phyloP scores from a whole-genome alignment of 164 flowering plant genomes.

The Aristolochia fimbriata region DNA sequence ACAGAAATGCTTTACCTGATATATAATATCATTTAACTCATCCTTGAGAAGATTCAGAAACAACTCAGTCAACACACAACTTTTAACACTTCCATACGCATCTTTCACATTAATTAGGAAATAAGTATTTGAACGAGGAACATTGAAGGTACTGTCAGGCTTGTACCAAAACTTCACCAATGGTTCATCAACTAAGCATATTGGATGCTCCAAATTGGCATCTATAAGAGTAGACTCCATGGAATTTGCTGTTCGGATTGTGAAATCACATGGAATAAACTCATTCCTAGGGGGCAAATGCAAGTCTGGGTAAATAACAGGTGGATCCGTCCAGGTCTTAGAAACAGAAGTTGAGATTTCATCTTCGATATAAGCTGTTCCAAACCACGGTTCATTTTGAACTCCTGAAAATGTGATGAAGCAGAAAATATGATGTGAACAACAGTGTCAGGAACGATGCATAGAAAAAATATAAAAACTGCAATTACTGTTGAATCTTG shows the following conservation, averaged over 20 bases:
- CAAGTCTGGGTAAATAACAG: constrained; percentile 48
- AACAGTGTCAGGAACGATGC: background rate
- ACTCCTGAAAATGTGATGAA: constrained; percentile 31
- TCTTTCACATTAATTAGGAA: constrained; percentile 80
- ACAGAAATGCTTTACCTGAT: constrained; percentile 49
- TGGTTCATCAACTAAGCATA: constrained; percentile 71
- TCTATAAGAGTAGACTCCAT: constrained; percentile 12
- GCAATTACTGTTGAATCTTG: too few relatives aligned
- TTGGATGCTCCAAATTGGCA: constrained; percentile 30
- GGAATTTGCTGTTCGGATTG: constrained; percentile 38
- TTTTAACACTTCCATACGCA: constrained; percentile 41
- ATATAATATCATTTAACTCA: constrained; percentile 79
- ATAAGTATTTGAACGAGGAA: constrained; percentile 92
- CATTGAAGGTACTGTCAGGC: constrained; percentile 67
- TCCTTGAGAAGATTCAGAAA: constrained; percentile 81
- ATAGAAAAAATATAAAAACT: too few relatives aligned
- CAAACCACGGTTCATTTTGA: constrained; percentile 90
- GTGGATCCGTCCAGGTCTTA: constrained; percentile 71
- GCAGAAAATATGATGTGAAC: background rate
- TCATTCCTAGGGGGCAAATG: constrained; percentile 81
- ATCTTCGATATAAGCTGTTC: constrained; percentile 63
- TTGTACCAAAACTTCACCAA: constrained; percentile 87
- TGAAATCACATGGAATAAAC: constrained; percentile 80
- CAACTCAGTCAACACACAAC: constrained; percentile 68
- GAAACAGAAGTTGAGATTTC: constrained; percentile 53